Percentiles rank a stretch among this genome's conserved stretches.
phyloP scores from a whole-genome alignment of 2,329 filamentous ascomycete genomes.

The Penicillium sp. region DNA sequence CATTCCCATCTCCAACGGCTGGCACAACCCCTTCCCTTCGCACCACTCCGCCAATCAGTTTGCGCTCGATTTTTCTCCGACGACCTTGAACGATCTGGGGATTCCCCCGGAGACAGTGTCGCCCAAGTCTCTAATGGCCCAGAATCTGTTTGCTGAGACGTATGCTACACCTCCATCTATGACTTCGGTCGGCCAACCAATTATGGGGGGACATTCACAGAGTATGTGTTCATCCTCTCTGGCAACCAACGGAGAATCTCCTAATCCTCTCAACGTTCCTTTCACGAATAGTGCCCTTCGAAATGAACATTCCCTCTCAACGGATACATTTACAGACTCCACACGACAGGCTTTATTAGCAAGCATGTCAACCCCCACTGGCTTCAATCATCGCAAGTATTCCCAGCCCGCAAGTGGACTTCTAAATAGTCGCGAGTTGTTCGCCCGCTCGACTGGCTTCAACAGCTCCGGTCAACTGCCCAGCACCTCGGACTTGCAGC shows the following conservation, averaged over 20 bases:
- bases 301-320: conserved; percentile 60
- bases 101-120: conserved; percentile 70
- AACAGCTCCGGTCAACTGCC: conserved; percentile 61
- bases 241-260: conserved; percentile 45
- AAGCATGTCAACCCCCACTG: conserved; percentile 60
- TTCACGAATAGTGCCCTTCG: conserved; percentile 61
- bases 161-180: conserved; percentile 77
- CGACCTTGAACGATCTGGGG: conserved; percentile 73
- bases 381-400: conserved; percentile 58
- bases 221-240: conserved; percentile 51
- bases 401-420: conserved; percentile 59
- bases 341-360: conserved; percentile 63
- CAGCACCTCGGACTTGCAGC: conserved; percentile 79
- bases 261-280: conserved; percentile 49
- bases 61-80: conserved; percentile 69
- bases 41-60: conserved; percentile 68
- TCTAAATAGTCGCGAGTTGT: conserved; percentile 38
- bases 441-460: conserved; percentile 36
- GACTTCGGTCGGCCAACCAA: conserved; percentile 69
- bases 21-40: conserved; percentile 67
- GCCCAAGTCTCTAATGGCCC: conserved; percentile 70
- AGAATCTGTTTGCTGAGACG: conserved; percentile 66
- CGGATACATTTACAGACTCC: conserved; percentile 65
- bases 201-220: conserved; percentile 63
- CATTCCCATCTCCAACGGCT: conserved; percentile 58